Percentiles rank a stretch among this genome's conserved stretches.
Evolutionary conservation across 345 rosid species (phyloP).

Genomic region (Sonneratia caseolaris): DNA sequence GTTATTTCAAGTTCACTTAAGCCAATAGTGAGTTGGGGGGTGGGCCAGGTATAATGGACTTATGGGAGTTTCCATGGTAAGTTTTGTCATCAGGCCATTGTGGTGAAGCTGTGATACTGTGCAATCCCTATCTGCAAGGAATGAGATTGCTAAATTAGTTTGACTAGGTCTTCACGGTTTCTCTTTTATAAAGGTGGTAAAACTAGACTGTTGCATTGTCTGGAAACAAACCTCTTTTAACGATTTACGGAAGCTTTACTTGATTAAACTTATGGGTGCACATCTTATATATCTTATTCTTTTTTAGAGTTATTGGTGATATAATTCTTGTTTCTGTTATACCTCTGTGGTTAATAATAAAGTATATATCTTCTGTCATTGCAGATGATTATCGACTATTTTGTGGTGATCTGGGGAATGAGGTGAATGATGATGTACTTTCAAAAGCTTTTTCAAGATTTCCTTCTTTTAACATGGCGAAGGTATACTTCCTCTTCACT

Average conservation of each 20-base stretch:
- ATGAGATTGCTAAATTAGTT: neutral
- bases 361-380: conserved; percentile 9
- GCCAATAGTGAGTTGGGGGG: neutral
- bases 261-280: neutral
- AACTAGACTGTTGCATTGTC: neutral
- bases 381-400: conserved; percentile 88
- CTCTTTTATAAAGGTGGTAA: neutral
- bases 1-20: too few species aligned
- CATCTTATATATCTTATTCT: neutral
- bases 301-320: neutral
- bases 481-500: conserved; percentile 28
- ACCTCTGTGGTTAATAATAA: neutral
- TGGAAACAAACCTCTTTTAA: too few species aligned
- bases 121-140: neutral
- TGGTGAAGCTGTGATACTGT: neutral
- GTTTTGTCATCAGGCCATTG: neutral
- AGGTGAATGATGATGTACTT: conserved; percentile 99
- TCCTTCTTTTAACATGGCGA: conserved; percentile 97
- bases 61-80: neutral
- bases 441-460: conserved; percentile 90
- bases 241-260: neutral
- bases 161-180: neutral
- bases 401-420: conserved; percentile 99
- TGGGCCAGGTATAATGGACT: neutral
- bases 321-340: neutral